Evolutionary conservation across 176 grass and related monocot species (phyloP), one percentile per base, ranked within the genome.

Genomic region (Tillandsia fasciculata): DNA sequence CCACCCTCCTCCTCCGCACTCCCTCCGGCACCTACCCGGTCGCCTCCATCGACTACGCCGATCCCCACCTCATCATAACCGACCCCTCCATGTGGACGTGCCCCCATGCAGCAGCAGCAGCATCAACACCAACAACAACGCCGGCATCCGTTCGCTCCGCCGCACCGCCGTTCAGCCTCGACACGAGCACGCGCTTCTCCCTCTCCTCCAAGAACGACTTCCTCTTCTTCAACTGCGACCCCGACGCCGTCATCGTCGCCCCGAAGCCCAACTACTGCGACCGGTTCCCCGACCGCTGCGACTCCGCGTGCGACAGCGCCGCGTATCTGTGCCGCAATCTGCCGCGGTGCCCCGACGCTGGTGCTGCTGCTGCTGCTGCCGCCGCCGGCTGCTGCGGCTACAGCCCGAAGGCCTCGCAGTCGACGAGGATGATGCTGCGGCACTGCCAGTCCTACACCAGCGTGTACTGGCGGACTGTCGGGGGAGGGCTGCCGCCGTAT

Each of bases 61-160:
- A 97, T 61, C 81, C 89, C 27, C 93, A 92, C 85, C 81, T 97
- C 11, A 84, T 97, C 53, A 83, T 97, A 29, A 81, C 64, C 1
- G 86, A 97, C 82, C 83, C 89, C 0, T 90, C 89, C 64, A 92
- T 97, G 93, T 97, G 93, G 93, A 92, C 76, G 11, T 97, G 93
- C 68, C 51, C 56, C 52, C 76, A 74, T 56, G 83, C 81, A 9
- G 71, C 75, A 8, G n/a, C 71, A 52, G 18, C 48, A 22, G n/a
- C 63, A n/a, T 64, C 13, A 13, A 15, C 23, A 12, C 3, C 64
- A 22, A 22, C 63, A n/a, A 68, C 13, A 13, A 15, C 23, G 18
- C 3, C 64, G 24, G 51, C 52, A n/a, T 26, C 47, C 18, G 52
- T 52, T 47, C 29, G 29, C 3, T 42, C 33, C 33, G 3, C 33